Percentiles rank a stretch among this genome's conserved stretches.
phyloP scores from a whole-genome alignment of 2,329 filamentous ascomycete species.

The Monosporascus sp. region DNA sequence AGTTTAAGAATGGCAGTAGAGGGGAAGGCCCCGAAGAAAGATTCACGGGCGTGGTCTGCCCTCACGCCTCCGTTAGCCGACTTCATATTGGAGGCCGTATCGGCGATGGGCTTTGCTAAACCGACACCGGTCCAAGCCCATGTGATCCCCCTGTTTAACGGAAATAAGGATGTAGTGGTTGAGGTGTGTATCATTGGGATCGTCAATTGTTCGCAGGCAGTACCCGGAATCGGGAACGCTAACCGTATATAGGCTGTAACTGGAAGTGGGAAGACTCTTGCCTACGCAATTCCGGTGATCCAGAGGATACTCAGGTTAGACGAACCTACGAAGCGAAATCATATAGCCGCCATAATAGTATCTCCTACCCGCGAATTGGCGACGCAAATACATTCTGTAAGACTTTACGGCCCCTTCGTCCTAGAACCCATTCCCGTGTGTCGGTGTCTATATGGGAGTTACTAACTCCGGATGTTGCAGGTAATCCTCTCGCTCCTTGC shows the following conservation, averaged over 20 bases:
- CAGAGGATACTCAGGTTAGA: constrained; percentile 76
- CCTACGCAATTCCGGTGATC: constrained; percentile 78
- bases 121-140: constrained; percentile 96
- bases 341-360: constrained; percentile 86
- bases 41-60: constrained; percentile 59
- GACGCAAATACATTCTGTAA: constrained; percentile 61
- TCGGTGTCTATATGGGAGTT: neutral
- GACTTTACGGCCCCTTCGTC: constrained; percentile 61
- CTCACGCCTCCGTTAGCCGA: constrained; percentile 66
- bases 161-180: constrained; percentile 25
- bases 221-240: constrained; percentile 1
- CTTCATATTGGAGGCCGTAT: constrained; percentile 83
- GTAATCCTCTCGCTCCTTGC: constrained; percentile 56
- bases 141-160: constrained; percentile 72
- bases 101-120: constrained; percentile 77
- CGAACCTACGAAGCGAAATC: constrained; percentile 81
- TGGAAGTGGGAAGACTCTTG: constrained; percentile 83
- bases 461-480: neutral
- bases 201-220: neutral
- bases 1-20: constrained; percentile 27
- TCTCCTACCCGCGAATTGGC: constrained; percentile 92
- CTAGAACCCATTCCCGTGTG: too few relatives aligned
- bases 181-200: constrained; percentile 10
- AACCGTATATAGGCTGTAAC: constrained; percentile 63
- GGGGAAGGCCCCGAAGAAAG: constrained; percentile 35